These are phyloP conservation scores for Calonectria pseudoturangicola DNA, from an alignment of 2,329 filamentous ascomycete species.

Conservation along the genomic window DNA sequence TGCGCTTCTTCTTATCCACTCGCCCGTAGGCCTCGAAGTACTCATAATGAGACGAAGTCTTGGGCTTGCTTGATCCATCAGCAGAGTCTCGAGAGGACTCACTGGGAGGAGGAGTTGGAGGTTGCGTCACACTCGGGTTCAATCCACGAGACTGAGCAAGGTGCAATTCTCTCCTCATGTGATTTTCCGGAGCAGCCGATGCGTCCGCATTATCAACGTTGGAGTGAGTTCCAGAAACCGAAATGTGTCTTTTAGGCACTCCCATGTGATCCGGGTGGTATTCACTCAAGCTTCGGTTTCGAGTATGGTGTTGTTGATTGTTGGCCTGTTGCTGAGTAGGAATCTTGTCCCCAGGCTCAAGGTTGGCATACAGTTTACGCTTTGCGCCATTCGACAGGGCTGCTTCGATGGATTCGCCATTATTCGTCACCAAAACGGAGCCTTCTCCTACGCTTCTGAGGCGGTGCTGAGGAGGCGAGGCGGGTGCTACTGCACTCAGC, in stretches of 20 bases:
- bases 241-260: slow-evolving; percentile 82
- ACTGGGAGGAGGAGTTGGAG: slow-evolving; percentile 88
- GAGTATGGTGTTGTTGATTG: slow-evolving; percentile 68
- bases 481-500: slow-evolving; percentile 67
- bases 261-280: slow-evolving; percentile 85
- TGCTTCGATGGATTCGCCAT: slow-evolving; percentile 71
- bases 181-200: slow-evolving; percentile 63
- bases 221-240: slow-evolving; percentile 79
- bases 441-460: slow-evolving; percentile 55
- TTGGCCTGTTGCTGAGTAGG: slow-evolving; percentile 61
- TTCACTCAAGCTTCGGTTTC: slow-evolving; percentile 91
- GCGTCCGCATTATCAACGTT: slow-evolving; percentile 57
- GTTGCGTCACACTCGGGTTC: slow-evolving; percentile 74
- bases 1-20: slow-evolving; percentile 80
- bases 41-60: slow-evolving; percentile 68
- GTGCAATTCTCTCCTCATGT: slow-evolving; percentile 84
- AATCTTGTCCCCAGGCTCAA: slow-evolving; percentile 55
- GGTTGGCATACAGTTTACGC: slow-evolving; percentile 71
- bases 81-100: slow-evolving; percentile 75
- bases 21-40: slow-evolving; percentile 83
- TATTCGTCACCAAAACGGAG: slow-evolving; percentile 69
- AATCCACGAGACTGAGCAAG: slow-evolving; percentile 87
- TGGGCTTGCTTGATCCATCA: slow-evolving; percentile 64
- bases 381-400: slow-evolving; percentile 72
- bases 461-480: slow-evolving; percentile 62